Conservation (phyloP, 1,139 yeast genomes). For the Candida sp. region DNA sequence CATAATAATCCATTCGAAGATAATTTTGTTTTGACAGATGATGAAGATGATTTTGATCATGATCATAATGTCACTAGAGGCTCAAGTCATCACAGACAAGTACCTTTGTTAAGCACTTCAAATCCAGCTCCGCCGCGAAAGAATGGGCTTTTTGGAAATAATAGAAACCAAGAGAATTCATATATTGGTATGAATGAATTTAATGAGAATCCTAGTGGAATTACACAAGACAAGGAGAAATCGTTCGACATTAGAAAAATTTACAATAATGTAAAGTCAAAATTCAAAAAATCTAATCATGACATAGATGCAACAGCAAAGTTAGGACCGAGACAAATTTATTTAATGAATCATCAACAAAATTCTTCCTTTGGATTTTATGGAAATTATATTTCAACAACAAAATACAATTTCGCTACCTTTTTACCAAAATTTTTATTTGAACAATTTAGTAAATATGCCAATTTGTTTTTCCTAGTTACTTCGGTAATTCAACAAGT, state of each 20-base stretch:
- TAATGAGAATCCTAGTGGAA: slow-evolving; percentile 11
- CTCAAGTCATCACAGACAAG: slow-evolving; percentile 14
- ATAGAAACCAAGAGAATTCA: slow-evolving; percentile 7
- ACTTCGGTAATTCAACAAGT: slow-evolving; percentile 96
- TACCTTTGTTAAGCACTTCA: slow-evolving; percentile 20
- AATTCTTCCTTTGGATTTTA: slow-evolving; percentile 58
- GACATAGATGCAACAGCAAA: slow-evolving; percentile 4
- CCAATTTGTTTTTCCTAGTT: slow-evolving; percentile 89
- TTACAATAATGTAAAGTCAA: slow-evolving; percentile 18
- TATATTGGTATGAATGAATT: slow-evolving; percentile 20
- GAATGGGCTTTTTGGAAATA: slow-evolving; percentile 1
- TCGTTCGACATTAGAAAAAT: slow-evolving; percentile 57
- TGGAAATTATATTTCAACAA: slow-evolving; percentile 90
- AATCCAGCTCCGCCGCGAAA: slow-evolving; percentile 9
- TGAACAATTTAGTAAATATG: slow-evolving; percentile 97
- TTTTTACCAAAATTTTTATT: slow-evolving; percentile 91
- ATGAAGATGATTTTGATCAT: slow-evolving; percentile 18
- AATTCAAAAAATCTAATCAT: slow-evolving; percentile 6
- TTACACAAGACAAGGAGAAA: slow-evolving; percentile 5
- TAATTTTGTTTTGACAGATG: slow-evolving; percentile 31
- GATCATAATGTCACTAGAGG: slow-evolving; percentile 4
- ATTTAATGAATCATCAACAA: slow-evolving; percentile 56
- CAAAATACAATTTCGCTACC: slow-evolving; percentile 94
- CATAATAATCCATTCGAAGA: slow-evolving; percentile 34
- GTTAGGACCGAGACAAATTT: slow-evolving; percentile 61